These are phyloP conservation scores for Hondaea fermentalgiana DNA, from an alignment of 108 stramenopile species.

Conservation along the genomic window DNA sequence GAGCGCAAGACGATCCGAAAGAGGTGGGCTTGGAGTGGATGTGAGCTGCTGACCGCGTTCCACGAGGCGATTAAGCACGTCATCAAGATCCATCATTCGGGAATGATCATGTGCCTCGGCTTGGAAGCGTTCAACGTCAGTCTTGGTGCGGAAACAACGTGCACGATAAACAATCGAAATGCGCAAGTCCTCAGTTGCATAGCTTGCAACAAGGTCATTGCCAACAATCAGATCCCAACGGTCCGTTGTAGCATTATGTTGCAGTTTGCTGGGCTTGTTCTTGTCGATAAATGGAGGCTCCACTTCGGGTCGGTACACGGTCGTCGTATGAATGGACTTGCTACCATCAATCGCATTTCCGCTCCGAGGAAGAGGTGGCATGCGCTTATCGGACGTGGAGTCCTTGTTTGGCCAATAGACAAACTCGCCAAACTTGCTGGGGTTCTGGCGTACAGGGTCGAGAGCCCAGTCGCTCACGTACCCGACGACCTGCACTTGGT, in stretches of 20 bases:
- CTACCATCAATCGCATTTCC: conserved; percentile 20
- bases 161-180: conserved; percentile 27
- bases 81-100: neutral
- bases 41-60: neutral
- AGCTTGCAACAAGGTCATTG: neutral
- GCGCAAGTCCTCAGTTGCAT: neutral
- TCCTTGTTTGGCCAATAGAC: conserved; percentile 16
- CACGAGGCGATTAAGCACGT: neutral
- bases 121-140: neutral
- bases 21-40: neutral
- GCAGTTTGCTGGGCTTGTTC: neutral
- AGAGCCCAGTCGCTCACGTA: conserved; percentile 23
- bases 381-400: neutral
- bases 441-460: neutral
- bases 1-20: neutral
- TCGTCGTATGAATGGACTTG: conserved; percentile 25
- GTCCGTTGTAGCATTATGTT: neutral
- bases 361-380: neutral
- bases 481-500: conserved; percentile 31
- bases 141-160: conserved; percentile 10
- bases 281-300: conserved; percentile 19
- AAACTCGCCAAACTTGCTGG: conserved; percentile 17
- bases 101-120: neutral
- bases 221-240: conserved; percentile 9
- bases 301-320: neutral